Percentiles rank a stretch among this genome's conserved stretches.
These are phyloP conservation scores for Raffaelea arxii DNA, from an alignment of 2,329 filamentous ascomycete species.

Conservation along the genomic window DNA sequence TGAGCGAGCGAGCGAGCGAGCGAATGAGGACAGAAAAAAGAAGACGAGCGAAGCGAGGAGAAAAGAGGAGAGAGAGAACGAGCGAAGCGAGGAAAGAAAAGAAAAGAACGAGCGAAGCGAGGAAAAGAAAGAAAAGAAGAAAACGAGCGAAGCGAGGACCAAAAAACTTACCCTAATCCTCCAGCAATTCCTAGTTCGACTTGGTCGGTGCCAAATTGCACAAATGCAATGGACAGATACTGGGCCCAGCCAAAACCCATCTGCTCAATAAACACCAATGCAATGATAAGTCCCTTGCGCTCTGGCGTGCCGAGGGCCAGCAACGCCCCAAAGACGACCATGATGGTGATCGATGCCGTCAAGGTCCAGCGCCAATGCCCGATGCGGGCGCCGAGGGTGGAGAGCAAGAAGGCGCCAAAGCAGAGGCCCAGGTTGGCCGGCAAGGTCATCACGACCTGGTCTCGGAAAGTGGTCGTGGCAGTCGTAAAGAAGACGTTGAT, in stretches of 20 bases:
- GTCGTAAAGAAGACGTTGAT: conserved; percentile 33
- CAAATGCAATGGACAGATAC: conserved; percentile 36
- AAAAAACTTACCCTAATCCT: too few species aligned
- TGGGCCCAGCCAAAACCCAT: conserved; percentile 36
- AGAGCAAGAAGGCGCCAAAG: conserved; percentile 30
- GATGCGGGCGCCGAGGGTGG: conserved; percentile 29
- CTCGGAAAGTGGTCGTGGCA: conserved; percentile 22
- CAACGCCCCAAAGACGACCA: conserved; percentile 36
- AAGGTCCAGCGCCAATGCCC: conserved; percentile 37
- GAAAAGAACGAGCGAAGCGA: conserved; percentile 11
- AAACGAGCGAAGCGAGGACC: too few species aligned
- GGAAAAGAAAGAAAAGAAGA: conserved; percentile 9
- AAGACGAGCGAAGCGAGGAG: too few species aligned
- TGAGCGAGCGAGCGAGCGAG: too few species aligned
- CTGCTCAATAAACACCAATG: conserved; percentile 34
- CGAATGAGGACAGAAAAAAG: too few species aligned
- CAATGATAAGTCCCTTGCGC: conserved; percentile 34
- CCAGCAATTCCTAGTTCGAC: conserved; percentile 34
- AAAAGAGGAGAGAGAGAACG: too few species aligned
- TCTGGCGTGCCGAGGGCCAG: conserved; percentile 31
- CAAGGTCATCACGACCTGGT: conserved; percentile 27
- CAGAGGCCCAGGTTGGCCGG: conserved; percentile 34
- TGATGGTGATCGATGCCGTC: conserved; percentile 30
- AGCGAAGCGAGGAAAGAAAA: neutral
- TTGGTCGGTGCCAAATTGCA: conserved; percentile 39